phyloP scores from a whole-genome alignment of 345 rosid species.

The Firmiana major region DNA sequence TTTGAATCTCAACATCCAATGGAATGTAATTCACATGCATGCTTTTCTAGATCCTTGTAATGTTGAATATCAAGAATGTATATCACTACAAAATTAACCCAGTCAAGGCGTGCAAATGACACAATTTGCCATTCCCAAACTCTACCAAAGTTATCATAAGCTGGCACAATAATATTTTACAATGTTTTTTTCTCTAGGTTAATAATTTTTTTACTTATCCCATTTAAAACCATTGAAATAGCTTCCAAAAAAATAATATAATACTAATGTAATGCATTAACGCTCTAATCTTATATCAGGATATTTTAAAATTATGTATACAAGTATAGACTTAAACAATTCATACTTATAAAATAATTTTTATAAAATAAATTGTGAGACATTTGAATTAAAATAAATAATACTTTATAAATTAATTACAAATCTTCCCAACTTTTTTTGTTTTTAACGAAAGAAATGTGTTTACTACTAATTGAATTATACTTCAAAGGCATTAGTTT shows the following conservation, averaged over 20 bases:
- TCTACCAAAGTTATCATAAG: background rate
- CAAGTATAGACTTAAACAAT: too few relatives aligned
- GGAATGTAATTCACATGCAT: slow-evolving; percentile 26
- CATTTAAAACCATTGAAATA: background rate
- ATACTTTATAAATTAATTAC: too few relatives aligned
- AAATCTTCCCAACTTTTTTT: too few relatives aligned
- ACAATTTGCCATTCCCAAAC: background rate
- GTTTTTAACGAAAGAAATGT: too few relatives aligned
- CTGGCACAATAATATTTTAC: background rate
- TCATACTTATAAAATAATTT: too few relatives aligned
- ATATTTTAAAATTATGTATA: too few relatives aligned
- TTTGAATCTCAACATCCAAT: slow-evolving; percentile 19
- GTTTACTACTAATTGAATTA: background rate
- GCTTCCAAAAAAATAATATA: background rate
- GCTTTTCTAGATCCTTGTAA: slow-evolving; percentile 21
- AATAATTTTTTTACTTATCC: background rate
- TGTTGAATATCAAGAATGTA: background rate
- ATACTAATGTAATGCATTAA: too few relatives aligned
- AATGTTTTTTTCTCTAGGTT: background rate
- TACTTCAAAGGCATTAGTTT: background rate
- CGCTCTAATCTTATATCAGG: too few relatives aligned
- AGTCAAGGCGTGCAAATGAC: background rate
- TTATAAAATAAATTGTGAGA: too few relatives aligned
- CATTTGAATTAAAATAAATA: too few relatives aligned
- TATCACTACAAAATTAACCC: background rate